A percentile compares a stretch with the other conserved stretches of the same genome.
Evolutionary conservation across 805 yeast species (phyloP).

Genomic region (Cyberlindnera mrakii): DNA sequence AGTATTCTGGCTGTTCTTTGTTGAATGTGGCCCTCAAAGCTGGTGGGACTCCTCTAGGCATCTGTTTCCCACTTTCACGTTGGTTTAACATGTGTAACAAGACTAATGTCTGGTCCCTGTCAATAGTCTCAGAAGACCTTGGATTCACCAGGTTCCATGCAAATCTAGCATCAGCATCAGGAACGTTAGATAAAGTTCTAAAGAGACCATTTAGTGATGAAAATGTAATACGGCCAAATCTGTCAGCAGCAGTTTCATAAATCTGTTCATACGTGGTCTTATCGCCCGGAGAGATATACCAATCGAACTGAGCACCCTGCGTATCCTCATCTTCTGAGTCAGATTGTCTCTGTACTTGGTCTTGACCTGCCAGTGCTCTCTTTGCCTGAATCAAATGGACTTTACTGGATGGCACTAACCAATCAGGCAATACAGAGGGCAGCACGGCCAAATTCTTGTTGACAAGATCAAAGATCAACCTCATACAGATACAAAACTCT

Average conservation of each 20-base stretch:
- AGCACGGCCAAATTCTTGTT: slow-evolving; percentile 59
- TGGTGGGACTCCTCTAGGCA: slow-evolving; percentile 94
- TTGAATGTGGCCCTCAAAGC: slow-evolving; percentile 87
- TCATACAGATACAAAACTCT: slow-evolving; percentile 96
- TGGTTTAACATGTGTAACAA: slow-evolving; percentile 89
- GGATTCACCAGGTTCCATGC: slow-evolving; percentile 98
- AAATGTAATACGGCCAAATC: slow-evolving; percentile 73
- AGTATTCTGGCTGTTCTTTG: slow-evolving; percentile 74
- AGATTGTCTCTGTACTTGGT: slow-evolving; percentile 29
- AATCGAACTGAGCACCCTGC: slow-evolving; percentile 52
- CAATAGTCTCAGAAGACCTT: slow-evolving; percentile 77
- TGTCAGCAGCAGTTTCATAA: slow-evolving; percentile 67
- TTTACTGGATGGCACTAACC: slow-evolving; percentile 91
- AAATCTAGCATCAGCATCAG: slow-evolving; percentile 75
- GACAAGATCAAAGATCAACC: slow-evolving; percentile 85
- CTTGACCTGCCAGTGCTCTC: slow-evolving; percentile 37
- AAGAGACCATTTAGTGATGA: slow-evolving; percentile 67
- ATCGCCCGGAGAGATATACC: slow-evolving; percentile 95
- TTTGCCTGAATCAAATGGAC: slow-evolving; percentile 83
- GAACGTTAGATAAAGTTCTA: slow-evolving; percentile 61
- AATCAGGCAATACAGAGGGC: slow-evolving; percentile 75
- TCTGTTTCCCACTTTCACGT: slow-evolving; percentile 73
- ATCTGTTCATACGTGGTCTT: slow-evolving; percentile 71
- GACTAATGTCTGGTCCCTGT: slow-evolving; percentile 86
- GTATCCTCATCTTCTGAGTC: slow-evolving; percentile 52